Conservation (phyloP, 768 basidiomycete genomes). For the Boletus subcaerulescens region DNA sequence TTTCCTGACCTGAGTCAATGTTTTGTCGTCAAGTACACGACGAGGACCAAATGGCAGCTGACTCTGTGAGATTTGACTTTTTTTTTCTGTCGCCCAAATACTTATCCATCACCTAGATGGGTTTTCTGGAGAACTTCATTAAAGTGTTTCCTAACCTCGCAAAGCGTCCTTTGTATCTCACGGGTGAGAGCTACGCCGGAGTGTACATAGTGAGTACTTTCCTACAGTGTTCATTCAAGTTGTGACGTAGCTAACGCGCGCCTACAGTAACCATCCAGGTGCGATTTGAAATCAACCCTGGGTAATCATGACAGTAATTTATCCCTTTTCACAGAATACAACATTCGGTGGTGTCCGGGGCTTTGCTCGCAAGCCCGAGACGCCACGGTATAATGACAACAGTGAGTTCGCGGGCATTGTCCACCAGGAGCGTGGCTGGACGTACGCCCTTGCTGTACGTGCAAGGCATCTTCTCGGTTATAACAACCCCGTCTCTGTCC, state of each 20-base stretch:
- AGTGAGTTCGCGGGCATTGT: constrained; percentile 64
- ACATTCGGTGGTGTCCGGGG: constrained; percentile 78
- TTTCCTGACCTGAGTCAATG: not conserved
- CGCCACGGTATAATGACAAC: constrained; percentile 60
- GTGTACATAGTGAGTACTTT: constrained; percentile 54
- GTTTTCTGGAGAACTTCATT: too few species aligned
- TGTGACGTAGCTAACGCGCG: constrained; percentile 6
- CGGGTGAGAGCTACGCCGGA: constrained; percentile 76
- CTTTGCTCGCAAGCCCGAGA: constrained; percentile 65
- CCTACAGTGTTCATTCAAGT: not conserved
- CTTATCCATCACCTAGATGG: too few species aligned
- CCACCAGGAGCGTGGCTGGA: constrained; percentile 69
- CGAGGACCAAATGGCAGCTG: constrained; percentile 62
- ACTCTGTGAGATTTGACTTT: too few species aligned
- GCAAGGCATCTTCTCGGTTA: constrained; percentile 42
- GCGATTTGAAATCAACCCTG: constrained; percentile 1
- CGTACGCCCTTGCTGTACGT: constrained; percentile 36
- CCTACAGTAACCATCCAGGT: constrained; percentile 55
- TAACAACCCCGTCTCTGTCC: constrained; percentile 43
- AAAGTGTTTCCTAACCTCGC: constrained; percentile 69
- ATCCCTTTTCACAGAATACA: constrained; percentile 10
- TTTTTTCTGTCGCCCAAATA: too few species aligned
- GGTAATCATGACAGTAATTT: too few species aligned
- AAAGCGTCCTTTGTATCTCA: constrained; percentile 62
- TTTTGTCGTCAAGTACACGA: constrained; percentile 42